Evolutionary conservation across 225 moss, liverwort and hornwort genomes (phyloP).

Genomic region (Polytrichum commune): DNA sequence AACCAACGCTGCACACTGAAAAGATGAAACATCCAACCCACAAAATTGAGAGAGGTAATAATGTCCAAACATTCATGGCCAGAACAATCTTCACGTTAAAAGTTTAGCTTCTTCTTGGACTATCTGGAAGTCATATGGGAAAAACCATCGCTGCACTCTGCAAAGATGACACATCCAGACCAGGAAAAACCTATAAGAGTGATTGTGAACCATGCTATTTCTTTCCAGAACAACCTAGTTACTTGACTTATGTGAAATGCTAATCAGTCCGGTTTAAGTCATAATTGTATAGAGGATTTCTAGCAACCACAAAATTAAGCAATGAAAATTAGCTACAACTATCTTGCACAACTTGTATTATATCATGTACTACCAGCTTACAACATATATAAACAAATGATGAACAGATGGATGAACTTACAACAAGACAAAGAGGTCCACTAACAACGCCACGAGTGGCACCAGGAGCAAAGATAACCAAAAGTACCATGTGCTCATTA

Average conservation of each 20-base stretch:
- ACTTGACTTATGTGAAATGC: no score
- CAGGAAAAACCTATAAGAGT: not conserved
- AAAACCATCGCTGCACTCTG: constrained; percentile 83
- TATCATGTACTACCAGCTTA: no score
- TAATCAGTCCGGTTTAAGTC: no score
- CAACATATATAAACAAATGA: not conserved
- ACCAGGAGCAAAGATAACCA: constrained; percentile 74
- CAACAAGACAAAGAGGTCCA: constrained; percentile 72
- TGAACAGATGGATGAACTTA: constrained; percentile 24
- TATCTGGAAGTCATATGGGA: constrained; percentile 83
- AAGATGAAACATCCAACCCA: not conserved
- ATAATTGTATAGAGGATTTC: no score
- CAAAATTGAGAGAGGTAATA: not conserved
- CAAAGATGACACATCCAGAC: constrained; percentile 3
- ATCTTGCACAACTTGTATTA: no score
- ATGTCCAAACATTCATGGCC: no score
- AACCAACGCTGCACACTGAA: constrained; percentile 81
- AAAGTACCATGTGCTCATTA: constrained; percentile 89
- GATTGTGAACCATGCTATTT: no score
- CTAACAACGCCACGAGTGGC: constrained; percentile 70
- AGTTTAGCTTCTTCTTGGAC: constrained; percentile 57
- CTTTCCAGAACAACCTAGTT: no score
- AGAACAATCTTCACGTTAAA: no score
- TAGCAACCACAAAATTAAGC: no score
- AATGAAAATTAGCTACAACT: no score